These are phyloP conservation scores for Pinus taeda DNA, from an alignment of 75 land plant species.

Conservation along the genomic window DNA sequence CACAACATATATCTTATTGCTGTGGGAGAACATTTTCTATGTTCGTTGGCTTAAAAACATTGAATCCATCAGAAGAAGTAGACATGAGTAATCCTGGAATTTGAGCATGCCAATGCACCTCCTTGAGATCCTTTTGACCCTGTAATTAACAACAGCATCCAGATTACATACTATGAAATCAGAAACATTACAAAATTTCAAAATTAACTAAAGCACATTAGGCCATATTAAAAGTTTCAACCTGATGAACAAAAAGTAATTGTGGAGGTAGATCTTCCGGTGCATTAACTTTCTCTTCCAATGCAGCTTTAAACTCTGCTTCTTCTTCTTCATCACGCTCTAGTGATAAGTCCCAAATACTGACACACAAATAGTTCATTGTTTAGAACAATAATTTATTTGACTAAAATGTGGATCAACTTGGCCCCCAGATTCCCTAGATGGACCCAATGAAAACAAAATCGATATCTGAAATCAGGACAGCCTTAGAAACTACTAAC, in stretches of 20 bases:
- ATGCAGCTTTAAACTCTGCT: slow-evolving; percentile 68
- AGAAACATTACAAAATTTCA: not conserved
- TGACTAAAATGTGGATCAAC: too few relatives aligned
- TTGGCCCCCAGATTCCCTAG: too few relatives aligned
- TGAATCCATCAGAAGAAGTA: slow-evolving; percentile 92
- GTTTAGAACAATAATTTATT: too few relatives aligned
- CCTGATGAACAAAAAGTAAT: slow-evolving; percentile 94
- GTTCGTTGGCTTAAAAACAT: slow-evolving; percentile 77
- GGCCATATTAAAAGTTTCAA: slow-evolving; percentile 8
- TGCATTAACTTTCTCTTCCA: slow-evolving; percentile 65
- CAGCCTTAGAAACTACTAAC: too few relatives aligned
- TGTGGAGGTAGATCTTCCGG: slow-evolving; percentile 90
- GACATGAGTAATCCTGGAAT: slow-evolving; percentile 87
- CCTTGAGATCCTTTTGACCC: slow-evolving; percentile 97
- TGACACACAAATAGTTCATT: slow-evolving; percentile 15
- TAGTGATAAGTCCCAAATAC: slow-evolving; percentile 93
- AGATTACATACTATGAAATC: not conserved
- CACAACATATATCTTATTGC: not conserved
- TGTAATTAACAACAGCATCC: slow-evolving; percentile 20
- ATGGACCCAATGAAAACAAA: not conserved
- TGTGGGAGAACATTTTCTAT: slow-evolving; percentile 24
- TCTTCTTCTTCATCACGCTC: slow-evolving; percentile 97
- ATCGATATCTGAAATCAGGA: too few relatives aligned
- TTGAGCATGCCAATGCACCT: slow-evolving; percentile 93
- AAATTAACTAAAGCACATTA: not conserved